A percentile compares a stretch with the other conserved stretches of the same genome.
Conservation (phyloP, 2,329 filamentous ascomycete genomes). For the Lomentospora prolificans region DNA sequence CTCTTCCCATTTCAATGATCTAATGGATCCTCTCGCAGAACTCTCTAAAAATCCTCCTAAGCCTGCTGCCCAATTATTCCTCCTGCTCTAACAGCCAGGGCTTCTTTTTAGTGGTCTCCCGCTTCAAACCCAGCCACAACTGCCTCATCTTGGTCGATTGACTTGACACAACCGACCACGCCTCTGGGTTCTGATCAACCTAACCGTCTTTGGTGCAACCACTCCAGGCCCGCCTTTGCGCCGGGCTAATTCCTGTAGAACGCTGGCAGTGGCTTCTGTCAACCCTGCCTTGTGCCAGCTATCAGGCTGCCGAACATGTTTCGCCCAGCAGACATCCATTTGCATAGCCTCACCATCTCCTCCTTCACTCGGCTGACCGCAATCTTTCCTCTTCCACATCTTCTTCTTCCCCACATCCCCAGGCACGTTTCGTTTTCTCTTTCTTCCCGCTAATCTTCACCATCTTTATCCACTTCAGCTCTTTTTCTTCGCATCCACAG, state of each 20-base stretch:
- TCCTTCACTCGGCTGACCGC: background rate
- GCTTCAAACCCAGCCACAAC: too few relatives aligned
- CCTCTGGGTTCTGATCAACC: too few relatives aligned
- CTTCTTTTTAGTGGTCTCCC: too few relatives aligned
- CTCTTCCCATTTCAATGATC: too few relatives aligned
- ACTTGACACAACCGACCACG: too few relatives aligned
- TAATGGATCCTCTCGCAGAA: too few relatives aligned
- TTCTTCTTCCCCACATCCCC: slow-evolving; percentile 28
- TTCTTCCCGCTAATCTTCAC: background rate
- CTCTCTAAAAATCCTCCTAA: too few relatives aligned
- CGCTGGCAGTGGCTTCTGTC: background rate
- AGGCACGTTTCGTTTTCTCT: slow-evolving; percentile 16
- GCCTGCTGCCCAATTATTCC: too few relatives aligned
- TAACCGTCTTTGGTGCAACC: too few relatives aligned
- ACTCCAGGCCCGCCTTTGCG: too few relatives aligned
- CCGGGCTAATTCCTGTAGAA: background rate
- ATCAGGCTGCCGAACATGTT: background rate
- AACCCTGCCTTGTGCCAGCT: background rate
- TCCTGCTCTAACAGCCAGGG: too few relatives aligned
- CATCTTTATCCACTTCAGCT: background rate
- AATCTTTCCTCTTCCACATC: slow-evolving; percentile 19
- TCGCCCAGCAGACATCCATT: background rate
- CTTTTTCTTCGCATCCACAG: background rate
- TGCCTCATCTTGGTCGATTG: too few relatives aligned
- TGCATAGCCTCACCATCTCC: slow-evolving; percentile 1